These are phyloP conservation scores for Thelonectria discophora DNA, from an alignment of 2,329 filamentous ascomycete species.

Conservation along the genomic window DNA sequence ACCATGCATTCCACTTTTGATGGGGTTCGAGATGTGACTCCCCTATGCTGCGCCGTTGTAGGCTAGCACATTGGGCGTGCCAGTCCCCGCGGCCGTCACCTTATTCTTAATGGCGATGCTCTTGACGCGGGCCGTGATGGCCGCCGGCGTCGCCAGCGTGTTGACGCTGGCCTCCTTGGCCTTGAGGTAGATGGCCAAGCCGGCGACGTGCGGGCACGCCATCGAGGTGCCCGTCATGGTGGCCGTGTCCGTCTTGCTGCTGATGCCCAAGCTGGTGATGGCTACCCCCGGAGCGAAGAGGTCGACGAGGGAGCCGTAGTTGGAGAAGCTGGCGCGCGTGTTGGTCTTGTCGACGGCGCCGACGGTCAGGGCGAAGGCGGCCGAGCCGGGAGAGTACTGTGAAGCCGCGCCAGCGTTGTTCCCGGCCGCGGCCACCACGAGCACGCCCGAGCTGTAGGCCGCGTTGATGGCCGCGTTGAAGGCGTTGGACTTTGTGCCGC, in stretches of 20 bases:
- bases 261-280: constrained; percentile 58
- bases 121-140: constrained; percentile 53
- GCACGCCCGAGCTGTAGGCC: constrained; percentile 57
- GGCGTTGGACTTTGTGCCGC: constrained; percentile 54
- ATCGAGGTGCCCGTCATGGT: constrained; percentile 68
- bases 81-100: constrained; percentile 45
- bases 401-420: constrained; percentile 55
- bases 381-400: constrained; percentile 58
- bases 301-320: constrained; percentile 59
- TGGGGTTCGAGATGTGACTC: not conserved
- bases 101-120: constrained; percentile 52
- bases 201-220: constrained; percentile 68
- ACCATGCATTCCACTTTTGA: not conserved
- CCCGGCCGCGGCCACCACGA: constrained; percentile 64
- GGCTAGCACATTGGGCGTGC: constrained; percentile 56
- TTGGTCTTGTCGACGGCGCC: constrained; percentile 56
- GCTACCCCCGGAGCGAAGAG: constrained; percentile 60
- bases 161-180: constrained; percentile 23
- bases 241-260: constrained; percentile 51
- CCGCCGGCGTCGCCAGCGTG: constrained; percentile 52
- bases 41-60: constrained; percentile 53
- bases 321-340: constrained; percentile 55
- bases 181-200: constrained; percentile 64
- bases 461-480: constrained; percentile 60
- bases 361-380: constrained; percentile 60